phyloP scores from a whole-genome alignment of 805 yeast species.

The Teunomyces panamensis region DNA sequence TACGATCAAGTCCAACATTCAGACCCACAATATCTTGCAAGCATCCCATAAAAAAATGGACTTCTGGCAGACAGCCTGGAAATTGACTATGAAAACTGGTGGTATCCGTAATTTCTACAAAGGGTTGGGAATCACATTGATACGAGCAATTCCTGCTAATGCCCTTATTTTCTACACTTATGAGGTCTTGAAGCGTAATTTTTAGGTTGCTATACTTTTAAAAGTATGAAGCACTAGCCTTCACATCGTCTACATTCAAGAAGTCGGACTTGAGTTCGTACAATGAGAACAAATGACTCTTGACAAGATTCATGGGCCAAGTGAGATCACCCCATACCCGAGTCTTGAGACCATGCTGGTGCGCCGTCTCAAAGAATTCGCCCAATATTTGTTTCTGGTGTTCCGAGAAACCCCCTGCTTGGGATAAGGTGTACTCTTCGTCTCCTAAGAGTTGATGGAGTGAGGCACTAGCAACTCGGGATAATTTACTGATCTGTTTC shows the following conservation, averaged over 20 bases:
- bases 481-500: slow-evolving; percentile 21
- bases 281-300: slow-evolving; percentile 49
- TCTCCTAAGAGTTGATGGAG: slow-evolving; percentile 29
- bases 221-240: slow-evolving; percentile 25
- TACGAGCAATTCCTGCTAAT: slow-evolving; percentile 85
- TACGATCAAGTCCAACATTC: slow-evolving; percentile 84
- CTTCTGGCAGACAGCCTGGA: slow-evolving; percentile 1
- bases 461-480: slow-evolving; percentile 45
- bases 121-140: slow-evolving; percentile 79
- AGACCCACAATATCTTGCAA: slow-evolving; percentile 47
- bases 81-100: slow-evolving; percentile 27
- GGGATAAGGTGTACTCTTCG: slow-evolving; percentile 11
- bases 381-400: slow-evolving; percentile 28
- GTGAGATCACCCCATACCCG: slow-evolving; percentile 71
- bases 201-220: slow-evolving; percentile 9
- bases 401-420: slow-evolving; percentile 27
- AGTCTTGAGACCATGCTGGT: slow-evolving; percentile 48
- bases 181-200: slow-evolving; percentile 52
- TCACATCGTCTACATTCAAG: slow-evolving; percentile 61
- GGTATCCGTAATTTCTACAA: slow-evolving; percentile 76
- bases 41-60: slow-evolving; percentile 1
- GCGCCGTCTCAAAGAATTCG: slow-evolving; percentile 41
- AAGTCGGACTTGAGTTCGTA: slow-evolving; percentile 51
- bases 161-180: slow-evolving; percentile 82
- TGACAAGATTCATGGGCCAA: slow-evolving; percentile 54